A percentile compares a stretch with the other conserved stretches of the same genome.
phyloP scores from a whole-genome alignment of 2,329 filamentous ascomycete genomes.

The Cladosporium sp. region DNA sequence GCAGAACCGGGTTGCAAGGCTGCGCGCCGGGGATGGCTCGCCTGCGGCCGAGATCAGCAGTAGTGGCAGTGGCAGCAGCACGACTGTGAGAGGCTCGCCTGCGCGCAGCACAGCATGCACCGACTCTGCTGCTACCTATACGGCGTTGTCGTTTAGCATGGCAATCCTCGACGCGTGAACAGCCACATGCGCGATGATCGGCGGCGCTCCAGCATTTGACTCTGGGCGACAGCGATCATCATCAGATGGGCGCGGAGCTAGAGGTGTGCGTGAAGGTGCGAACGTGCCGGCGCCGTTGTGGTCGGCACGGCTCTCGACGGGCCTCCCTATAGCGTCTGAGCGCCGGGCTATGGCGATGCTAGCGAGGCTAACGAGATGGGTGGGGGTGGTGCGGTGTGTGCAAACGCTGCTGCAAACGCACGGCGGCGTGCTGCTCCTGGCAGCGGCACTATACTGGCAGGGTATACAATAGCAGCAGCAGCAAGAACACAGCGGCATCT shows the following conservation, averaged over 20 bases:
- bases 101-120: neutral
- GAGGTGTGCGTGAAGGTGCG: neutral
- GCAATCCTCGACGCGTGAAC: too few species aligned
- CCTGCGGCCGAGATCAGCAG: neutral
- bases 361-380: neutral
- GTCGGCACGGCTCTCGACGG: neutral
- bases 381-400: neutral
- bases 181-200: too few species aligned
- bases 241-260: neutral
- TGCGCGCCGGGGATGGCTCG: neutral
- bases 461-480: too few species aligned
- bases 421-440: neutral
- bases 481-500: too few species aligned
- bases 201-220: too few species aligned
- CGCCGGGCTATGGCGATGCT: neutral
- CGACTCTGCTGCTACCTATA: too few species aligned
- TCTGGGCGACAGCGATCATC: neutral
- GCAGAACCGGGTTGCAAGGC: neutral
- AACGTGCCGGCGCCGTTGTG: neutral
- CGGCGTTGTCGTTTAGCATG: too few species aligned
- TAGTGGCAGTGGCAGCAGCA: neutral
- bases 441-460: neutral
- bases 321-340: neutral
- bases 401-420: constrained; percentile 3
- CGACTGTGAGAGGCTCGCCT: neutral